Base-by-base conservation (phyloP, 768 basidiomycete genomes). In the Amyloporia xantha region DNA sequence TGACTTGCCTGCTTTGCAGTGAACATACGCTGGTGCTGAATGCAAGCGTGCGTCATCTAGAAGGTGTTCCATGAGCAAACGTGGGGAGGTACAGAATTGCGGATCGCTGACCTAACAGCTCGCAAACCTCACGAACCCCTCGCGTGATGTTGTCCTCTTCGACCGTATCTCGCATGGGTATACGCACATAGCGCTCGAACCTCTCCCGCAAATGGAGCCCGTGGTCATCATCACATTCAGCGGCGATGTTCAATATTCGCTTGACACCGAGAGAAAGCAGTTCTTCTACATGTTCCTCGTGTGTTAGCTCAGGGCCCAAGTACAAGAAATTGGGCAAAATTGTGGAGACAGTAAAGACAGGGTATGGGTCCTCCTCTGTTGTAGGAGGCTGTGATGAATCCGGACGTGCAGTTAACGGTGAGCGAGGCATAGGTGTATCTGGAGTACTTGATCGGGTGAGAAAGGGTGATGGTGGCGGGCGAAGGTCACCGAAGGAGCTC, bases 1-100 rank as follows among this genome's bases (percentile, higher is more conserved):
- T 2, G 91, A 93, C 71, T 93, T 96, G 4, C 94, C 95, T 4
- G 90, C 93, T 68, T 89, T 91, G 69, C 94, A 98, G 63, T 98
- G 95, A 12, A 97, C 93, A 59, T 95, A 98, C 1, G 88, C 88
- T 5, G 92, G 84, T 17, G 90, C 79, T 0, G 85, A 89, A 55
- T 92, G 91, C 45, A 97, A 66, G 41, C 87, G 81, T 1, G 94
- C 94, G 58, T 97, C 94, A 62, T 96, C 94, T 96, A 57, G 0
- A 20, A 28, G 39, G 26, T 3, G 48, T 7, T n/a, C n/a, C n/a
- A 37, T 35, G 21, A 20, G 13, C 17, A 6, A 6, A 20, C 10
- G 52, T 42, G 33, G 17, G 13, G 25, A 37, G 33, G 30, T 35
- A 43, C 23, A 20, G 20, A 13, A 41, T 7, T 36, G n/a, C 23